Evolutionary conservation across 148 eudicot genomes (phyloP).

Genomic region (Talinum fruticosum): DNA sequence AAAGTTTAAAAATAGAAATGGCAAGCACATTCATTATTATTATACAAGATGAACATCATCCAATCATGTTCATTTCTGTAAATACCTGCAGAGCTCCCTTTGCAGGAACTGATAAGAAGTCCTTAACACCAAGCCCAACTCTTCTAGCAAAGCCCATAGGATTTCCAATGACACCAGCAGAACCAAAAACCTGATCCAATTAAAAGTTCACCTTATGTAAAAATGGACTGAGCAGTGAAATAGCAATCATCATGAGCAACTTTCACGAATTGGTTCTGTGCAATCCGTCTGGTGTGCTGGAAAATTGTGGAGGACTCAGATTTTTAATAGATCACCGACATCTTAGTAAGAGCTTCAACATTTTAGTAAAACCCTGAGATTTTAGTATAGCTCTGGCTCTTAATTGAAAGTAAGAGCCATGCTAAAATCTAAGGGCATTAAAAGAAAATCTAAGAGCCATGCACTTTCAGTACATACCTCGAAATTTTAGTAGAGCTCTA

Average conservation of each 20-base stretch:
- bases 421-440: too few relatives aligned
- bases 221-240: neutral
- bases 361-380: neutral
- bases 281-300: neutral
- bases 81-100: constrained; percentile 70
- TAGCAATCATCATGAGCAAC: neutral
- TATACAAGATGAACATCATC: constrained; percentile 3
- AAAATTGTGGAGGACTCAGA: neutral
- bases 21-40: neutral
- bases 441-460: too few relatives aligned
- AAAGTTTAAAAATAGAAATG: neutral
- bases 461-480: too few relatives aligned
- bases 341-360: too few relatives aligned
- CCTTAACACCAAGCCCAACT: constrained; percentile 83
- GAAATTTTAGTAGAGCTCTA: neutral
- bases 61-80: constrained; percentile 3
- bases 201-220: neutral
- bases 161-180: constrained; percentile 97
- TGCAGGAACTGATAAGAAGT: constrained; percentile 89
- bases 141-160: constrained; percentile 98
- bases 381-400: neutral
- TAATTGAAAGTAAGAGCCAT: too few relatives aligned
- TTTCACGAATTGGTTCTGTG: neutral
- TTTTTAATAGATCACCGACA: neutral
- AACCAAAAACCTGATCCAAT: constrained; percentile 76